phyloP scores from a whole-genome alignment of 371 early-diverging fungal species.

The Parasitella parasitica region DNA sequence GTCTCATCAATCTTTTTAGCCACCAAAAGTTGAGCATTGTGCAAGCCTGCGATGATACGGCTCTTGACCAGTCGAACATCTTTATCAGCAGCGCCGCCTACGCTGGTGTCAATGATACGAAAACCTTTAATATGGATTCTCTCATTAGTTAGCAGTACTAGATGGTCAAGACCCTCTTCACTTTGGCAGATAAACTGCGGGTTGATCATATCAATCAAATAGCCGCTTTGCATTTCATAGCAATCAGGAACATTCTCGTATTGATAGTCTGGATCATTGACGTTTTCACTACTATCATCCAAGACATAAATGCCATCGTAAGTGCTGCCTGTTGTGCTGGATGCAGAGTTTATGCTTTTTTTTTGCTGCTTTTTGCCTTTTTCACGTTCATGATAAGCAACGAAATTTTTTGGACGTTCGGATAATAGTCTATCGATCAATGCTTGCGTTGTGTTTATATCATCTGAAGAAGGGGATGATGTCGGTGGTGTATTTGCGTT shows the following conservation, averaged over 20 bases:
- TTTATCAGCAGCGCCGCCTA: slow-evolving; percentile 7
- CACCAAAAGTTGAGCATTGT: slow-evolving; percentile 73
- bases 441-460: slow-evolving; percentile 40
- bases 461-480: slow-evolving; percentile 8
- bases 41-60: slow-evolving; percentile 60
- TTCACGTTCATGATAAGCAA: slow-evolving; percentile 49
- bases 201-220: slow-evolving; percentile 56
- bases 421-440: slow-evolving; percentile 53
- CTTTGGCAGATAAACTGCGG: slow-evolving; percentile 64
- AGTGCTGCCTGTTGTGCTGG: not conserved
- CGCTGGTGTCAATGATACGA: slow-evolving; percentile 44
- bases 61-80: slow-evolving; percentile 60
- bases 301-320: slow-evolving; percentile 3
- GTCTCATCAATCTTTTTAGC: slow-evolving; percentile 30
- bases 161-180: slow-evolving; percentile 18
- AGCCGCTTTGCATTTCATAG: slow-evolving; percentile 48
- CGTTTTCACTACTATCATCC: slow-evolving; percentile 1
- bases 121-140: slow-evolving; percentile 53
- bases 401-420: slow-evolving; percentile 44
- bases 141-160: slow-evolving; percentile 58
- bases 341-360: too few relatives aligned
- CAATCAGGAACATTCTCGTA: slow-evolving; percentile 39
- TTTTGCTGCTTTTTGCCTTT: slow-evolving; percentile 12
- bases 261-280: slow-evolving; percentile 34
- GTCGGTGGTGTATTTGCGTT: too few relatives aligned